Conservation (phyloP, 768 basidiomycete genomes). For the Boletellus sp. region DNA sequence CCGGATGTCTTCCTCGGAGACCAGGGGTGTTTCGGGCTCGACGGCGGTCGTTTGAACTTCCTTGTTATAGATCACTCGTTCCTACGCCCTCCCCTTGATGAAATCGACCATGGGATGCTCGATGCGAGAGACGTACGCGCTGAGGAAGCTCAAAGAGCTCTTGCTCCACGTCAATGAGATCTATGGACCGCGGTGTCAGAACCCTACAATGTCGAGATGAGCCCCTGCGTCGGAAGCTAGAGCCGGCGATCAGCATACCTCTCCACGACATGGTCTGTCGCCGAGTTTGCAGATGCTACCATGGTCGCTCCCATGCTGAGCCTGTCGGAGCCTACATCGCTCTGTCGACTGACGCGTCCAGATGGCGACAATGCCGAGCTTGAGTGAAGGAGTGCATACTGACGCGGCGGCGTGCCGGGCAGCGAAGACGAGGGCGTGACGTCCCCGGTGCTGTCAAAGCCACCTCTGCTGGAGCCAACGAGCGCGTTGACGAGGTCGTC, state of each 20-base stretch:
- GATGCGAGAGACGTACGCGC: constrained; percentile 48
- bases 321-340: constrained; percentile 56
- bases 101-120: neutral
- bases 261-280: constrained; percentile 66
- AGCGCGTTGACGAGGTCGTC: constrained; percentile 65
- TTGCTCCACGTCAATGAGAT: constrained; percentile 84
- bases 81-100: constrained; percentile 37
- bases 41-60: constrained; percentile 74
- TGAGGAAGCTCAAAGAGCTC: constrained; percentile 89
- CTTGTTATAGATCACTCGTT: constrained; percentile 80
- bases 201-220: constrained; percentile 37
- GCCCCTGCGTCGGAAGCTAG: neutral
- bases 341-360: constrained; percentile 66
- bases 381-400: constrained; percentile 35
- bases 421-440: constrained; percentile 69
- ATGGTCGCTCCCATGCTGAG: constrained; percentile 43
- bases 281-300: constrained; percentile 47
- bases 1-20: constrained; percentile 71
- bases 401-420: constrained; percentile 63
- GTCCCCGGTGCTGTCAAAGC: constrained; percentile 53
- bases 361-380: constrained; percentile 41
- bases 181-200: constrained; percentile 62
- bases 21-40: constrained; percentile 48
- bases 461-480: constrained; percentile 44
- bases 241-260: constrained; percentile 43